Evolutionary conservation across 2,329 filamentous ascomycete species (phyloP), one percentile per base, ranked within the genome.

Genomic region (Ceratocystis destructans): DNA sequence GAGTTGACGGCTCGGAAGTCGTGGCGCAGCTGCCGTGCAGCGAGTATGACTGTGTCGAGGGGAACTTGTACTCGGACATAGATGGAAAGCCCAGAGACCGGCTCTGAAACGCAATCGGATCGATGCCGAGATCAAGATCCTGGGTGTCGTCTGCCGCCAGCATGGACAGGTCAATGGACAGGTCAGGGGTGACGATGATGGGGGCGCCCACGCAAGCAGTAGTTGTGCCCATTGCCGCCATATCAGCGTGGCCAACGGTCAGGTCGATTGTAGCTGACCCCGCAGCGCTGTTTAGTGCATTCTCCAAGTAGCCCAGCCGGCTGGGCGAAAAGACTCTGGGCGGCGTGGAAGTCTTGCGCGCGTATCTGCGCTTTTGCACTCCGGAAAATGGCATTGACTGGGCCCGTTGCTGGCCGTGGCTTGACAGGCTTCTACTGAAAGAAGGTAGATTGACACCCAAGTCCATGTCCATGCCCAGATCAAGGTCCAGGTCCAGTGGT

Each of bases 371-470:
- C 46, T 67, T 67, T 33, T 55, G 62, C 53, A 64, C 50, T 25
- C 65, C 59, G 15, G 28, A 3, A 44, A 46, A 61, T 41, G 65
- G 59, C 10, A 61, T 44, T 20, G 65, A 53, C 8, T 44, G 33
- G 10, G 61, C 50, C n/a, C 61, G 65, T 15, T 41, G 37, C 12
- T 41, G 37, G 37, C 37, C 37, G 37, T 41, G 37, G 37, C 37
- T 41, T 55, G 50, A 17, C 48, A 41, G 79, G 79, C 76, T 25
- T 86, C 84, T 69, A 90, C 15, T 8, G 6, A 17, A 37, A 31
- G 28, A 17, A 37, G 55, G 55, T 20, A 59, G 28, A 28, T 59
- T 59, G n/a, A 37, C 15, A 31, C 28, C 17, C 55, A 59, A 3
- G 25, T 48, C 44, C 37, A 64, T 53, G 48, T 53, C 48, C 48